These are phyloP conservation scores for Heterobasidion annosum DNA, from an alignment of 1,284 basidiomycete genomes.

Conservation along the genomic window DNA sequence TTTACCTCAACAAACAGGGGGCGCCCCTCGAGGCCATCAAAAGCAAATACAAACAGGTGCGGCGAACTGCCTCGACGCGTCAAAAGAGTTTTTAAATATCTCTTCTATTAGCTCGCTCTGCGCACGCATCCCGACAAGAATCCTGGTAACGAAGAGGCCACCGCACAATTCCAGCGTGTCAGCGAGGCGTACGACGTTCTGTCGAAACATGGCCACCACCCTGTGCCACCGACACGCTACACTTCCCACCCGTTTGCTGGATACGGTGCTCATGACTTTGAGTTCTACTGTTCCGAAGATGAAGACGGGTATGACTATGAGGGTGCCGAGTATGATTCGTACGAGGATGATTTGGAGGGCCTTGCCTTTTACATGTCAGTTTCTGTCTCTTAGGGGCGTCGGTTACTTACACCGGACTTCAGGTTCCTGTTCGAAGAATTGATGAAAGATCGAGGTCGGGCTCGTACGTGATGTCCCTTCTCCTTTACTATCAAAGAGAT, in stretches of 20 bases:
- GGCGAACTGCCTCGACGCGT: conserved; percentile 6
- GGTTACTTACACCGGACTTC: neutral
- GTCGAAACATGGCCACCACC: conserved; percentile 40
- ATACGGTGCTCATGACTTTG: conserved; percentile 25
- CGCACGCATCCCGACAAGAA: conserved; percentile 72
- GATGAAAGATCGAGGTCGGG: conserved; percentile 26
- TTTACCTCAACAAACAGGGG: conserved; percentile 27
- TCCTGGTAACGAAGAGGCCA: conserved; percentile 51
- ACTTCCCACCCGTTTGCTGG: conserved; percentile 11
- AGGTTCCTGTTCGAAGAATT: conserved; percentile 42
- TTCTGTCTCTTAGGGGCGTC: neutral
- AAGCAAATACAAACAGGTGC: conserved; percentile 57
- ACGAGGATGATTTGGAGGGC: conserved; percentile 20
- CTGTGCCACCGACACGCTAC: conserved; percentile 13
- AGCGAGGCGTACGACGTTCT: conserved; percentile 60
- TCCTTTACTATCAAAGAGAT: neutral
- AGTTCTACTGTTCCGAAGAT: conserved; percentile 22
- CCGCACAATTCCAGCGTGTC: conserved; percentile 56
- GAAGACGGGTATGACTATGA: conserved; percentile 18
- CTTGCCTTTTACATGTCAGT: conserved; percentile 35
- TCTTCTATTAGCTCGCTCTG: conserved; percentile 43
- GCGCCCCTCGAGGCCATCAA: conserved; percentile 54
- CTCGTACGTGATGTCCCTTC: conserved; percentile 15
- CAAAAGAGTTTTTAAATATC: conserved; percentile 1
- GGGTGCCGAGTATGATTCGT: conserved; percentile 21